These are phyloP conservation scores for Fusarium sp. DNA, from an alignment of 2,329 filamentous ascomycete genomes.

Conservation along the genomic window DNA sequence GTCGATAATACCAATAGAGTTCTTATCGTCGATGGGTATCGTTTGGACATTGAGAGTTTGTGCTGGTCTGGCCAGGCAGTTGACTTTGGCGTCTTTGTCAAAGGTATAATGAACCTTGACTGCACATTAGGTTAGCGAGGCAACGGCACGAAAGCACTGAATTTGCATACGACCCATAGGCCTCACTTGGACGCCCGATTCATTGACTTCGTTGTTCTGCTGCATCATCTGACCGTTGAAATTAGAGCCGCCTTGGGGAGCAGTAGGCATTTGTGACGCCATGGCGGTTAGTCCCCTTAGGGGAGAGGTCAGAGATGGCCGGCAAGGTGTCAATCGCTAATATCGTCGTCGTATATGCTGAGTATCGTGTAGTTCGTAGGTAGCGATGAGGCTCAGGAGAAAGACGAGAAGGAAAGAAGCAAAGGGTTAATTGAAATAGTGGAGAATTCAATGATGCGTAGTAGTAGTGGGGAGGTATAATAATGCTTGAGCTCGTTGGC, in stretches of 20 bases:
- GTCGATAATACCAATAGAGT: constrained; percentile 88
- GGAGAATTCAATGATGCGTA: constrained; percentile 32
- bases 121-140: constrained; percentile 57
- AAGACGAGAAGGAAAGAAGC: constrained; percentile 26
- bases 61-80: constrained; percentile 89
- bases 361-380: constrained; percentile 8
- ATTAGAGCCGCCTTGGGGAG: constrained; percentile 54
- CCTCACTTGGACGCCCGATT: constrained; percentile 70
- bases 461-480: constrained; percentile 33
- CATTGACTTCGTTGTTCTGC: constrained; percentile 55
- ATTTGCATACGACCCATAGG: constrained; percentile 75
- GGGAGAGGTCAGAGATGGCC: constrained; percentile 42
- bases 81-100: constrained; percentile 88
- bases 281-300: constrained; percentile 52
- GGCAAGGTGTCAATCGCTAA: constrained; percentile 21
- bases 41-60: constrained; percentile 86
- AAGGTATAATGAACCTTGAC: constrained; percentile 99
- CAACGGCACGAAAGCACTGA: constrained; percentile 19
- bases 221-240: constrained; percentile 51
- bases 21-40: constrained; percentile 83
- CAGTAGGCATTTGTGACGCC: constrained; percentile 58
- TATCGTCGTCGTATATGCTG: constrained; percentile 5
- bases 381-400: constrained; percentile 4
- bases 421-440: constrained; percentile 20
- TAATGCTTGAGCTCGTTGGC: constrained; percentile 42